Conservation (phyloP, 2,329 filamentous ascomycete genomes). For the Lasiodiplodia gonubiensis region DNA sequence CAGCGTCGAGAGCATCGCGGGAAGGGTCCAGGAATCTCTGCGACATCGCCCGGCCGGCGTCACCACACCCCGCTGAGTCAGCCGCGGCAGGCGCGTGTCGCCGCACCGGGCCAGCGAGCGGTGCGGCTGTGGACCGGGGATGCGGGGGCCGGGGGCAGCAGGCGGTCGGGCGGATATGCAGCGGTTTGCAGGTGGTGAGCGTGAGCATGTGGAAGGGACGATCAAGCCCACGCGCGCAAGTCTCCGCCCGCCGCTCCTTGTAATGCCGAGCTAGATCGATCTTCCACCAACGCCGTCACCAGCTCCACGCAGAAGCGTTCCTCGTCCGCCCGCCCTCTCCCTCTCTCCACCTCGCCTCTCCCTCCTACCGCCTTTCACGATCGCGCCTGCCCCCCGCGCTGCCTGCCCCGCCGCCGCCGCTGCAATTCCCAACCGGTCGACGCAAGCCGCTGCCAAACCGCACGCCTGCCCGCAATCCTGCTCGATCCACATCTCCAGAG, state of each 20-base stretch:
- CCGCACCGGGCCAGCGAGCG: constrained; percentile 2
- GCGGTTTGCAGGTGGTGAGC: background rate
- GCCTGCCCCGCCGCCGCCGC: background rate
- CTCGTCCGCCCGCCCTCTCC: background rate
- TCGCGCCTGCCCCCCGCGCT: constrained; percentile 11
- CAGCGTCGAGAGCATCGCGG: constrained; percentile 1
- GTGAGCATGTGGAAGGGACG: constrained; percentile 22
- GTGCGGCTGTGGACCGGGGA: constrained; percentile 2
- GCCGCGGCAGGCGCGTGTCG: constrained; percentile 6
- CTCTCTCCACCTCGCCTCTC: constrained; percentile 22
- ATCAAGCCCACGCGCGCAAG: constrained; percentile 18
- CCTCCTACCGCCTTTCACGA: constrained; percentile 28
- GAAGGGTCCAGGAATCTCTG: background rate
- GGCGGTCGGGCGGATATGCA: constrained; percentile 13
- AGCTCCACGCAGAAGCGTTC: background rate
- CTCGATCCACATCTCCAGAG: background rate
- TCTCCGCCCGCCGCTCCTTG: constrained; percentile 24
- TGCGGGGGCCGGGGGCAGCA: constrained; percentile 4
- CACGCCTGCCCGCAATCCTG: background rate
- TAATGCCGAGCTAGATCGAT: constrained; percentile 29
- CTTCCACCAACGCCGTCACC: constrained; percentile 22
- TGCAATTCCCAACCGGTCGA: background rate
- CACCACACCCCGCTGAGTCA: constrained; percentile 6
- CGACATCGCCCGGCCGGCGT: constrained; percentile 10
- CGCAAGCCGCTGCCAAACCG: background rate